Base-by-base conservation (phyloP, 768 basidiomycete genomes). In the Lactarius hatsudake region DNA sequence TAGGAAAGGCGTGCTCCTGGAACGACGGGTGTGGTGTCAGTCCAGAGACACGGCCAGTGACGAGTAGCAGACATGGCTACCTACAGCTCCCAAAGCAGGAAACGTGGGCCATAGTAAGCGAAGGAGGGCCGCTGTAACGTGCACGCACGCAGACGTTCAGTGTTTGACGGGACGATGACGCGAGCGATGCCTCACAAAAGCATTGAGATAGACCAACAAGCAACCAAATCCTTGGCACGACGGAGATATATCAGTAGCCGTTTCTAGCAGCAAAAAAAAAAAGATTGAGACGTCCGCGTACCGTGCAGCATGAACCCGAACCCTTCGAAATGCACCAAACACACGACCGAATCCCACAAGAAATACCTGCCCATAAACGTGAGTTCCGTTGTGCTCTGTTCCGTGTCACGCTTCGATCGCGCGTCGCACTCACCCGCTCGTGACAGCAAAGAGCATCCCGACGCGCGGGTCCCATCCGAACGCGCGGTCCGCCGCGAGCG, bases 251-350 rank as follows among this genome's bases (percentile, higher is more conserved):
- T 53, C 12, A 53, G 26, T 15, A 5, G 51, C 15, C 6, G n/a
- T 26, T 51, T 13, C 51, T 15, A 15, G 23, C 5, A 51, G 5
- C 32, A 34, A 8, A 9, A 34, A 34, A 9, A 34, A 28, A 7
- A 48, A 56, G 38, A 54, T 32, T 32, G 34, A 34, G 67, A 18
- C 30, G 34, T 20, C 53, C 34, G 72, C 80, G 57, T 71, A 79
- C 92, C 94, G 72, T 96, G 94, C 18, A 88, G 70, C 1, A 94
- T 85, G 70, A 94, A 94, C 9, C 90, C 93, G 5, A 86, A 59
- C 64, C 90, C 88, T 59, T 83, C 81, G 71, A 84, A 90, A 75
- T 92, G 87, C 61, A 89, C 62, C 28, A 88, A 76, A 8, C 87
- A 84, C 75, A 93, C 91, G 32, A 91, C 65, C 0, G 83, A 82